These are phyloP conservation scores for Paraphaeosphaeria sporulosa DNA, from an alignment of 2,329 filamentous ascomycete genomes.

Conservation along the genomic window DNA sequence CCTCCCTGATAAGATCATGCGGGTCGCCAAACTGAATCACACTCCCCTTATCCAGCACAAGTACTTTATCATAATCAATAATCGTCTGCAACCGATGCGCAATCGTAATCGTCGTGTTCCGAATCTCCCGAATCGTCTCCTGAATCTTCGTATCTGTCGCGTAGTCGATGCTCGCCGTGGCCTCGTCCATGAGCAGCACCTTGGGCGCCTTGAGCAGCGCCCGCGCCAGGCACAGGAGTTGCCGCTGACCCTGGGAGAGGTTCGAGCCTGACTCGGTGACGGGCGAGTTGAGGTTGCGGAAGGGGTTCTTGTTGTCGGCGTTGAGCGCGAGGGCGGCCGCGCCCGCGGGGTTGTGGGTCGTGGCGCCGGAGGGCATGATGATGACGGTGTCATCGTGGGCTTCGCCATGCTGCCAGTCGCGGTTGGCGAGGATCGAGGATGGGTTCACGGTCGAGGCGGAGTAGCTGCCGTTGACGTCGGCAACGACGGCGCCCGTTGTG, in stretches of 20 bases:
- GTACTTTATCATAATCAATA: conserved; percentile 96
- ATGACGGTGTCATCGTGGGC: conserved; percentile 40
- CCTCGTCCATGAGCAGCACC: conserved; percentile 99
- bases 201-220: conserved; percentile 90
- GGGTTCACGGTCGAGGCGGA: conserved; percentile 43
- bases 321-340: conserved; percentile 44
- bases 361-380: conserved; percentile 37
- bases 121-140: conserved; percentile 91
- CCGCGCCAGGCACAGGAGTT: conserved; percentile 90
- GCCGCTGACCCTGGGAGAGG: conserved; percentile 92
- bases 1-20: conserved; percentile 70
- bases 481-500: conserved; percentile 31
- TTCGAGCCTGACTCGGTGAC: conserved; percentile 93
- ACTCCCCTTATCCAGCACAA: conserved; percentile 88
- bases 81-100: conserved; percentile 96
- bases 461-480: conserved; percentile 37
- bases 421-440: conserved; percentile 39
- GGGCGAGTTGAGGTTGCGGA: conserved; percentile 82
- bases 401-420: conserved; percentile 38
- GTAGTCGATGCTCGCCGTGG: conserved; percentile 97
- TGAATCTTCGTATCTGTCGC: conserved; percentile 95
- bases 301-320: conserved; percentile 90
- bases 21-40: conserved; percentile 93
- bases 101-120: conserved; percentile 93
- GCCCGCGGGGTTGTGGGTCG: conserved; percentile 36